phyloP scores from a whole-genome alignment of 192 early-diverging fungal genomes.

The Pilaira anomala region DNA sequence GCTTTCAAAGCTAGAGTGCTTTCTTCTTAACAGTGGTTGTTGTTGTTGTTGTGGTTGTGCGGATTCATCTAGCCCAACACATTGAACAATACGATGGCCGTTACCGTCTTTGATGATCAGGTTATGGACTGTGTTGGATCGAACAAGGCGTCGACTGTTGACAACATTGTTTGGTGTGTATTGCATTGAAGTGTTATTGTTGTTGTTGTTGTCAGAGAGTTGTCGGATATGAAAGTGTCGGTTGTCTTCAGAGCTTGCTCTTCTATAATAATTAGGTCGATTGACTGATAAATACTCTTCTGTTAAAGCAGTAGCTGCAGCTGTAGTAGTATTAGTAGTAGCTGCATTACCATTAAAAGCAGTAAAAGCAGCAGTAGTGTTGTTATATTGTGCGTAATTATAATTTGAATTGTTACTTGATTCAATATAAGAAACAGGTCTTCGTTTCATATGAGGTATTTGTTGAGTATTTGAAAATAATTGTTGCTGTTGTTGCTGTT shows the following conservation, averaged over 20 bases:
- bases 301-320: too few relatives aligned
- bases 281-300: constrained; percentile 7
- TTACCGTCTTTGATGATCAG: constrained; percentile 15
- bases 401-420: not conserved
- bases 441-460: not conserved
- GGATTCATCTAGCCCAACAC: constrained; percentile 1
- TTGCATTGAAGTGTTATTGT: not conserved
- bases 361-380: not conserved
- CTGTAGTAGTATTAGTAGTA: too few relatives aligned
- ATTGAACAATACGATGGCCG: constrained; percentile 15
- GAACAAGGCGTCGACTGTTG: not conserved
- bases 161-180: too few relatives aligned
- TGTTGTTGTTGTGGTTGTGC: not conserved
- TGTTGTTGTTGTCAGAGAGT: not conserved
- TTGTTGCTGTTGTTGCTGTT: constrained; percentile 3
- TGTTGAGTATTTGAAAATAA: not conserved
- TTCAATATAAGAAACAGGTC: constrained; percentile 14
- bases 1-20: constrained; percentile 7
- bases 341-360: not conserved
- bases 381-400: not conserved
- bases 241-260: constrained; percentile 16
- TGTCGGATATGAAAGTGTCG: constrained; percentile 5
- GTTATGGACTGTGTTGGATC: constrained; percentile 14
- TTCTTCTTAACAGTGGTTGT: not conserved
- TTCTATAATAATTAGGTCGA: constrained; percentile 9